Evolutionary conservation across 2,329 filamentous ascomycete species (phyloP), one percentile per base, ranked within the genome.

Genomic region (Aureobasidium leucospermi): DNA sequence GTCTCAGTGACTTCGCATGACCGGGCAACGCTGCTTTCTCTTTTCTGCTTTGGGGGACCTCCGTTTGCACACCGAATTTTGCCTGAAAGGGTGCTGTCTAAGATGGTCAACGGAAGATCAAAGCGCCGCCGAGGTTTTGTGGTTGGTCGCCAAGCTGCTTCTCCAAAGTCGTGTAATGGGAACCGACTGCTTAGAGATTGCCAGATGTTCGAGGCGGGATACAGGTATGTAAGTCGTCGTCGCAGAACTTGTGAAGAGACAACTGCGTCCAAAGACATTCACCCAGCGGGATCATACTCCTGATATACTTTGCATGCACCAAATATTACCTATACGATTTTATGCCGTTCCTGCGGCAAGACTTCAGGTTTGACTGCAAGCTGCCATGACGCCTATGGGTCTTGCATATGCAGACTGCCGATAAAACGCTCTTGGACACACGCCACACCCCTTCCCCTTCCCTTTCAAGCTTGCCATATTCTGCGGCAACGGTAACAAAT

Each of bases 331-430:
- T 58, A 48, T 58, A 45, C 45, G 34, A 15, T 15, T 49, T 42
- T 58, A 49, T 49, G 55, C 36, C 34, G 36, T 58, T 29, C 28
- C 19, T 58, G 36, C 55, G n/a, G 45, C 55, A 48, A 23, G 16
- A 38, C 31, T 23, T 36, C 45, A 58, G 55, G 55, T 42, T 32
- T 41, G 45, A 42, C 55, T 58, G 55, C 55, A 58, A 49, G 55
- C 28, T 58, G 28, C 55, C 55, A 58, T 58, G 23, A 49, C 36
- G 55, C 43, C 55, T 16, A 42, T 28, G 36, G 28, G 7, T 42
- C 55, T 58, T 49, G 55, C 45, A 58, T 58, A 58, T 58, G 55
- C 55, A 49, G 34, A 49, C 19, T 48, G n/a, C 55, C 55, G 55
- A 16, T 47, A 57, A 23, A 29, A n/a, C 32, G 42, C 41, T 34